Evolutionary conservation across 495 filamentous ascomycete genomes (phyloP).

Genomic region (Penicillium angulare): DNA sequence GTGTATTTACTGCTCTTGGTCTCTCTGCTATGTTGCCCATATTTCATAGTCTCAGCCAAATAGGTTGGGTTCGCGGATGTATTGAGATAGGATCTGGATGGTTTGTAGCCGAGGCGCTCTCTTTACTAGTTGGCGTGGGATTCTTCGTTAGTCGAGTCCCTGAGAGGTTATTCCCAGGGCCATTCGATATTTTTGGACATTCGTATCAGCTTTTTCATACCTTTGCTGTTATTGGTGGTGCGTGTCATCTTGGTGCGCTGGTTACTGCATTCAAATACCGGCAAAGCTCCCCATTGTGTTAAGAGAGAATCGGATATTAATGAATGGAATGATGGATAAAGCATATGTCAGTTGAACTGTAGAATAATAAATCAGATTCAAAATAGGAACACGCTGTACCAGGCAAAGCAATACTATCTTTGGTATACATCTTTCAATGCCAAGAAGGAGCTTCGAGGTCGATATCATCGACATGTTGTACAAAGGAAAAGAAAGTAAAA

Average conservation of each 20-base stretch:
- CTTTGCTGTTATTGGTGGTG: slow-evolving; percentile 9
- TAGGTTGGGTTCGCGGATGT: slow-evolving; percentile 8
- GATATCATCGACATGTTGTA: no score
- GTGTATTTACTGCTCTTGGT: slow-evolving; percentile 8
- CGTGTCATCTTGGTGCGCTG: slow-evolving; percentile 9
- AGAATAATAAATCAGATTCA: no score
- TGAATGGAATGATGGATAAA: no score
- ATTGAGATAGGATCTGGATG: slow-evolving; percentile 12
- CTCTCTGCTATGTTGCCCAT: slow-evolving; percentile 14
- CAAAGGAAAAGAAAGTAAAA: no score
- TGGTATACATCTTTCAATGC: no score
- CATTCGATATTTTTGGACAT: slow-evolving; percentile 16
- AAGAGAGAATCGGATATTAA: no score
- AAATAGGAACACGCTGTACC: no score
- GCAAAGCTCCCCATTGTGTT: no score
- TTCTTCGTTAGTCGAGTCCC: slow-evolving; percentile 11
- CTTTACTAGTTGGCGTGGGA: slow-evolving; percentile 8
- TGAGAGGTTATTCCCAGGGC: slow-evolving; percentile 11
- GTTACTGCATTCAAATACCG: slow-evolving; percentile 1
- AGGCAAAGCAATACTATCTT: no score
- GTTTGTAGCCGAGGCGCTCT: slow-evolving; percentile 11
- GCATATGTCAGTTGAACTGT: no score
- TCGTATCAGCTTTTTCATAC: slow-evolving; percentile 15
- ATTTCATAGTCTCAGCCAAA: slow-evolving; percentile 6
- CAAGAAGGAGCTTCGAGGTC: no score